Base-by-base conservation (phyloP, 371 early-diverging fungal genomes). In the Phascolomyces articulosus region DNA sequence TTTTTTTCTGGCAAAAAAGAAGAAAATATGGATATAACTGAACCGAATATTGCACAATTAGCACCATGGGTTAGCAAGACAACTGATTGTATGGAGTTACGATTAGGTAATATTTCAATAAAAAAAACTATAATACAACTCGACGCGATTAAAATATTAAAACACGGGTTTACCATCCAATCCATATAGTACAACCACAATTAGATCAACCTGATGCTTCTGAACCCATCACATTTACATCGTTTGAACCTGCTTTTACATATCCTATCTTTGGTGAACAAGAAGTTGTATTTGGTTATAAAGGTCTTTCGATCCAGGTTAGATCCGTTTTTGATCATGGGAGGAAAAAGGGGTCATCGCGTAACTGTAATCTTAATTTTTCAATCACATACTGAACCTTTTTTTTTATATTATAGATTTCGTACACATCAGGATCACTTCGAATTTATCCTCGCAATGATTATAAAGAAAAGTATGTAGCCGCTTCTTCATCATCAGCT, bases 181-280 rank as follows among this genome's bases (percentile, higher is more conserved):
- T 56, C 49, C n/a, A n/a, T 53, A 11, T 21, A 67, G 67, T 67
- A n/a, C 62, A 40, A 31, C 67, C 62, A 3, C 58, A 62, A 40
- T 23, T 44, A 41, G 51, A 31, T 38, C 58, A 58, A 15, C 62
- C 60, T 18, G 34, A 26, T 34, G 34, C 34, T 40, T 29, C 41
- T 29, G 69, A 54, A 13, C 58, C 64, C 3, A 58, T 51, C 4
- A 27, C 63, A 18, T 73, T 67, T 27, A 49, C 53, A 11, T 69
- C 68, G 15, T 90, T 90, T 70, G 82, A 84, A 48, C 95, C 96
- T 6, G 81, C 74, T 23, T 95, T 91, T 69, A 94, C 96, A 4
- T 95, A 96, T 72, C 90, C 93, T 18, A 84, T 97, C 41, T 95
- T 93, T 78, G 97, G 97, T n/a, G 88, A 91, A 55, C 91, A 94